These are phyloP conservation scores for Collybia nuda DNA, from an alignment of 768 basidiomycete genomes.

Conservation along the genomic window DNA sequence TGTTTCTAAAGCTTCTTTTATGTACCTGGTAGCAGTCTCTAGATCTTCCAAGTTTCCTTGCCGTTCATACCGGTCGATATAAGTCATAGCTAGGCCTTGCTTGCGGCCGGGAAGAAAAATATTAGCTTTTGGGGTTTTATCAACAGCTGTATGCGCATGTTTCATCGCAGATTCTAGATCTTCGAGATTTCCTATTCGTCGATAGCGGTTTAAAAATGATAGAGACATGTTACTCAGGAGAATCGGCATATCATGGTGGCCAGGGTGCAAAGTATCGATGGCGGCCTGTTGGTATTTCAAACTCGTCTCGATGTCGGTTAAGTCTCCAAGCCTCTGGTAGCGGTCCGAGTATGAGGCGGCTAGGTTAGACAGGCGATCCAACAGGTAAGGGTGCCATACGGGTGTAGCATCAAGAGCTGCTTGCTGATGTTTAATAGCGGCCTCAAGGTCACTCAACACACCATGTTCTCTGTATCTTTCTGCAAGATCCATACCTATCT, in stretches of 20 bases:
- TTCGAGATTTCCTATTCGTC: not conserved
- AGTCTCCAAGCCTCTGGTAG: constrained; percentile 2
- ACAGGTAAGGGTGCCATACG: not conserved
- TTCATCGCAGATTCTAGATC: constrained; percentile 6
- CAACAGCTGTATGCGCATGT: constrained; percentile 1
- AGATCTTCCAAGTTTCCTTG: constrained; percentile 5
- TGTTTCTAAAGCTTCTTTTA: constrained; percentile 1
- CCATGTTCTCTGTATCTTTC: not conserved
- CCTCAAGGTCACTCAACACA: constrained; percentile 1
- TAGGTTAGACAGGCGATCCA: not conserved
- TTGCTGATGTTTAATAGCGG: constrained; percentile 2
- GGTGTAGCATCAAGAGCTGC: constrained; percentile 3
- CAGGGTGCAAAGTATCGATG: not conserved
- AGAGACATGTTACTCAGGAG: constrained; percentile 3
- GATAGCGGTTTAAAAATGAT: not conserved
- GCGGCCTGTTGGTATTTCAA: constrained; percentile 1
- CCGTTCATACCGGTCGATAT: not conserved
- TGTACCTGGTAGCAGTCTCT: constrained; percentile 2
- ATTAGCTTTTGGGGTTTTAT: not conserved
- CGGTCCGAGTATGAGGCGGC: not conserved
- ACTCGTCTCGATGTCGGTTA: constrained; percentile 6
- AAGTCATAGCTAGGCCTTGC: constrained; percentile 5
- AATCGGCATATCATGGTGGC: not conserved
- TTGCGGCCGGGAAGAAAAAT: not conserved
- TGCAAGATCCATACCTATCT: not conserved